A percentile compares a stretch with the other conserved stretches of the same genome.
Conservation (phyloP, 176 grass and related monocot genomes). For the Oryza glaberrima region DNA sequence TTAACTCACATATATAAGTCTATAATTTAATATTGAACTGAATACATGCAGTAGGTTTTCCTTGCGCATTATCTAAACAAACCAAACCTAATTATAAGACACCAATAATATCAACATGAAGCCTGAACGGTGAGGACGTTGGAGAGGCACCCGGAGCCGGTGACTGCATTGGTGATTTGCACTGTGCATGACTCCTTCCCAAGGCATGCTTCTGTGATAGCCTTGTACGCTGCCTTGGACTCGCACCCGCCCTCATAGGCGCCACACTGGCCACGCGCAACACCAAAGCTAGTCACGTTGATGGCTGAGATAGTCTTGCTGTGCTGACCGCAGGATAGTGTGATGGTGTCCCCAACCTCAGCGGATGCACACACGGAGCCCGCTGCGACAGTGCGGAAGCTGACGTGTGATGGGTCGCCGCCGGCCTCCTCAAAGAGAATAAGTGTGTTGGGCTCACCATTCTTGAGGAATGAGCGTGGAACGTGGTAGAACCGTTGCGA, state of each 20-base stretch:
- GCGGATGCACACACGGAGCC: slow-evolving; percentile 45
- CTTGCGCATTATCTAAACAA: too few species aligned
- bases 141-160: slow-evolving; percentile 36
- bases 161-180: not conserved
- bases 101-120: slow-evolving; percentile 15
- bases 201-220: slow-evolving; percentile 49
- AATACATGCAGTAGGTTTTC: too few species aligned
- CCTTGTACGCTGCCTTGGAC: slow-evolving; percentile 40
- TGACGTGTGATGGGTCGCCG: slow-evolving; percentile 40
- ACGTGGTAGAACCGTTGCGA: slow-evolving; percentile 74
- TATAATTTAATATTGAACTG: too few species aligned
- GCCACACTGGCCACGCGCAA: slow-evolving; percentile 46
- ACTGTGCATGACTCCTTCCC: slow-evolving; percentile 42
- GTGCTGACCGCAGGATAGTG: slow-evolving; percentile 36
- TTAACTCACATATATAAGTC: too few species aligned
- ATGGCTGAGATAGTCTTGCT: slow-evolving; percentile 46
- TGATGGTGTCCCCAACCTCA: slow-evolving; percentile 38
- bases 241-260: slow-evolving; percentile 55
- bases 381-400: slow-evolving; percentile 46
- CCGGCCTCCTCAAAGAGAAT: slow-evolving; percentile 85
- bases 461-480: slow-evolving; percentile 70
- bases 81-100: too few species aligned
- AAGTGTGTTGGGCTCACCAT: slow-evolving; percentile 54
- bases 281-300: slow-evolving; percentile 56
- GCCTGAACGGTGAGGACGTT: slow-evolving; percentile 53